Evolutionary conservation across 495 filamentous ascomycete genomes (phyloP), one percentile per base, ranked within the genome.

Genomic region (Hypoxylon cercidicola): DNA sequence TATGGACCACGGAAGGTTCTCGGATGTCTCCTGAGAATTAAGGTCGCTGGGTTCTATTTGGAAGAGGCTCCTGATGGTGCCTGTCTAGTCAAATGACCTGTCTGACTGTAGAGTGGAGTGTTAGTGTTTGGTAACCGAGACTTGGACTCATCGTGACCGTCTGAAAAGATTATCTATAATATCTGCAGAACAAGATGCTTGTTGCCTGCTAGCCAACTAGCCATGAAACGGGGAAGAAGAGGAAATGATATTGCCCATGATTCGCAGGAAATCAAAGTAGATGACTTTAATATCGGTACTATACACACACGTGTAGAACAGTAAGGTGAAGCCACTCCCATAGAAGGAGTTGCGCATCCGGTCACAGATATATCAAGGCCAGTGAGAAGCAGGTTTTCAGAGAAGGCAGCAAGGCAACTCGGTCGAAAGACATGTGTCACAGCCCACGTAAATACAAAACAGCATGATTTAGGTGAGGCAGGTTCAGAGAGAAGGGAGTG

Each of bases 91-190:
- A 34, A 57, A 60, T 15, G 45, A 56, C 43, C 15, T 68, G 19
- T 63, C 44, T 55, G 47, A 54, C 58, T 63, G 30, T 23, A 59
- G 15, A 55, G 25, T 37, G 35, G 47, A 60, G 21, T 25, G 50
- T 68, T 64, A 68, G 65, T 68, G 48, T n/a, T 28, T 40, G 48
- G 30, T 63, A 68, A 55, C 59, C 40, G 60, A 68, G 60, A 56
- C 45, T 45, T 60, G 50, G 16, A 4, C 60, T 51, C 37, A 55
- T 40, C 56, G 43, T 37, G n/a, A 19, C 32, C 37, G 23, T 54
- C 12, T 41, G 16, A 48, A 50, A 43, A 54, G 34, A 9, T 23
- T 62, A 50, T 67, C 53, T 67, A 63, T 48, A 49, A 46, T 46
- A 19, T 28, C n/a, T 21, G 37, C 41, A 44, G 45, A 54, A 41